Evolutionary conservation across 1,284 basidiomycete species (phyloP).

Genomic region (Tilletia indica): DNA sequence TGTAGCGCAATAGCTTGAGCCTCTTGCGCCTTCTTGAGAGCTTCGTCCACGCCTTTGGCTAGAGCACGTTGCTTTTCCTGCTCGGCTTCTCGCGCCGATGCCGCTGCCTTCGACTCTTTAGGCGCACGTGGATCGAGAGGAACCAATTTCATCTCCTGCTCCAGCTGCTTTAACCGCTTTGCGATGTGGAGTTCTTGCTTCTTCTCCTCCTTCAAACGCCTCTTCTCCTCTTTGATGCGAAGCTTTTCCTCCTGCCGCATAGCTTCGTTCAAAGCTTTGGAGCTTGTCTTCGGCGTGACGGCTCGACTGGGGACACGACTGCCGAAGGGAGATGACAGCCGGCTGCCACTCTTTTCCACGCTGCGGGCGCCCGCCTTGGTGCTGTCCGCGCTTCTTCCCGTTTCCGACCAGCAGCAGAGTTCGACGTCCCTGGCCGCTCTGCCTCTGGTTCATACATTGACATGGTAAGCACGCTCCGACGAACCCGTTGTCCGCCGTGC

Average conservation of each 20-base stretch:
- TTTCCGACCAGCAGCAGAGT: background rate
- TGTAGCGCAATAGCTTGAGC: conserved; percentile 4
- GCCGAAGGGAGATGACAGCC: conserved; percentile 14
- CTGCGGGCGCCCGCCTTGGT: background rate
- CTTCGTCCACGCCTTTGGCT: conserved; percentile 9
- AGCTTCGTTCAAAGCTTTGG: background rate
- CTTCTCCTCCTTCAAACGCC: conserved; percentile 1
- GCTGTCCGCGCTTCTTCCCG: conserved; percentile 6
- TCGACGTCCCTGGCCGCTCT: background rate
- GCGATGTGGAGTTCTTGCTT: background rate
- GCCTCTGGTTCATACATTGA: conserved; percentile 10
- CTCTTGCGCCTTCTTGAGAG: background rate
- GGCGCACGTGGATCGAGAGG: conserved; percentile 2
- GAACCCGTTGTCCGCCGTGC: background rate
- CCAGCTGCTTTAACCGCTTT: background rate
- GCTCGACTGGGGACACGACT: conserved; percentile 3
- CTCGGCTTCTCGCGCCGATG: background rate
- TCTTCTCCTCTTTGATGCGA: conserved; percentile 7
- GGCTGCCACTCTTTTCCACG: background rate
- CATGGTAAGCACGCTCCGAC: conserved; percentile 10
- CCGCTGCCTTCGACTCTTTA: background rate
- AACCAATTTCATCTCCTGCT: background rate
- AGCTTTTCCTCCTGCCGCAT: conserved; percentile 6
- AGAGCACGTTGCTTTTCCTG: conserved; percentile 11
- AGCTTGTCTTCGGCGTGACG: conserved; percentile 2